A percentile compares a stretch with the other conserved stretches of the same genome.
These are phyloP conservation scores for Avena eriantha DNA, from an alignment of 176 grass and related monocot species.

Conservation along the genomic window DNA sequence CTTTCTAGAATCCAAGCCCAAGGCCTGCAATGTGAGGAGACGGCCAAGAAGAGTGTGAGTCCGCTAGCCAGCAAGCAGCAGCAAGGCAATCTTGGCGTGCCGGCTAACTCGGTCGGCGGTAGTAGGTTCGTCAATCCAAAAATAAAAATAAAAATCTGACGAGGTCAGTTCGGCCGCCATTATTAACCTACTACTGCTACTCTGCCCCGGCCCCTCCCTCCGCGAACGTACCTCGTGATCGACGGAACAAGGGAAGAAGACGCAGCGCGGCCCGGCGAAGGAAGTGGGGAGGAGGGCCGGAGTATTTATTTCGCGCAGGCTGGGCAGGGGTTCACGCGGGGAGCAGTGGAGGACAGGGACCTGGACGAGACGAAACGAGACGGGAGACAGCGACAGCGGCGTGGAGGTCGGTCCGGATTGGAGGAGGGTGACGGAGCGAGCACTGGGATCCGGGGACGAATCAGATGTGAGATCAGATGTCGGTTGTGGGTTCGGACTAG, in stretches of 20 bases:
- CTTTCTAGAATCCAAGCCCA: background rate
- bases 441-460: background rate
- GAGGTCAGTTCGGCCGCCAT: background rate
- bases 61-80: background rate
- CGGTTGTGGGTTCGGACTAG: background rate
- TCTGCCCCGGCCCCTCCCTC: background rate
- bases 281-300: background rate
- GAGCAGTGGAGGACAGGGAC: background rate
- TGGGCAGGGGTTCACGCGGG: too few relatives aligned
- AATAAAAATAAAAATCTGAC: background rate
- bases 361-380: too few relatives aligned
- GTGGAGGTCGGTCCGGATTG: background rate
- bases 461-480: background rate
- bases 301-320: background rate
- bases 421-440: background rate
- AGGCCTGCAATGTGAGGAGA: background rate
- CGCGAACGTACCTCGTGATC: background rate
- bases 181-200: background rate
- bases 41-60: background rate
- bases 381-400: background rate
- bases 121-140: background rate
- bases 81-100: slow-evolving; percentile 30
- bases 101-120: background rate
- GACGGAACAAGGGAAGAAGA: background rate
- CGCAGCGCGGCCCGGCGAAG: background rate